A percentile compares a stretch with the other conserved stretches of the same genome.
Evolutionary conservation across 2,329 filamentous ascomycete genomes (phyloP).

Genomic region (Colletotrichum sp.): DNA sequence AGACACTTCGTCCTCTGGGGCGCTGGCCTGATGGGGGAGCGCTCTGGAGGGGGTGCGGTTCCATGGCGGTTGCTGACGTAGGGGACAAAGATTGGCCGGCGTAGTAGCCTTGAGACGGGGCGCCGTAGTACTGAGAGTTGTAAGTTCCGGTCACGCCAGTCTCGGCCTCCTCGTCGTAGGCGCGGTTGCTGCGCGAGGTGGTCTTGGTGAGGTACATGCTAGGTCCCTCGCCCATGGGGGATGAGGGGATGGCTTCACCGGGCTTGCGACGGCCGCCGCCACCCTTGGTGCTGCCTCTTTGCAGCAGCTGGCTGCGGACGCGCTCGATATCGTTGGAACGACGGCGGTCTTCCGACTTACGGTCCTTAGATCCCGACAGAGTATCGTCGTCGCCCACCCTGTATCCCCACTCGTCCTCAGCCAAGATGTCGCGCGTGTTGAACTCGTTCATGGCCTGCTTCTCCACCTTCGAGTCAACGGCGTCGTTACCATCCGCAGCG

Average conservation of each 20-base stretch:
- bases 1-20: constrained; percentile 14
- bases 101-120: constrained; percentile 23
- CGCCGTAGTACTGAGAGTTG: constrained; percentile 30
- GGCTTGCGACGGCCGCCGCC: constrained; percentile 55
- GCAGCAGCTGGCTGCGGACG: constrained; percentile 40
- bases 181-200: constrained; percentile 34
- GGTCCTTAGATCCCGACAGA: constrained; percentile 31
- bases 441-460: constrained; percentile 49
- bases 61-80: background rate
- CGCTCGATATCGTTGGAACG: constrained; percentile 43
- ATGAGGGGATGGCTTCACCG: constrained; percentile 48
- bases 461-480: constrained; percentile 36
- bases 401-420: constrained; percentile 42
- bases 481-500: constrained; percentile 24
- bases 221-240: constrained; percentile 30
- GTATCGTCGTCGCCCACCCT: constrained; percentile 40
- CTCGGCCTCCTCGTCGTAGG: constrained; percentile 50
- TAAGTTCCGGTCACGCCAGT: constrained; percentile 32
- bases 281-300: constrained; percentile 48
- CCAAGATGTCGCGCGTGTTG: constrained; percentile 41
- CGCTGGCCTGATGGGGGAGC: constrained; percentile 8
- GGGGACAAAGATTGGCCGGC: constrained; percentile 8
- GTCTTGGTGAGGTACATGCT: constrained; percentile 30
- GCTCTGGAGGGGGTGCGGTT: constrained; percentile 17
- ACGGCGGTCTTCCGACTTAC: constrained; percentile 36